A percentile compares a stretch with the other conserved stretches of the same genome.
Evolutionary conservation across 257 asterid species (phyloP).

Genomic region (Gentiana dahurica): DNA sequence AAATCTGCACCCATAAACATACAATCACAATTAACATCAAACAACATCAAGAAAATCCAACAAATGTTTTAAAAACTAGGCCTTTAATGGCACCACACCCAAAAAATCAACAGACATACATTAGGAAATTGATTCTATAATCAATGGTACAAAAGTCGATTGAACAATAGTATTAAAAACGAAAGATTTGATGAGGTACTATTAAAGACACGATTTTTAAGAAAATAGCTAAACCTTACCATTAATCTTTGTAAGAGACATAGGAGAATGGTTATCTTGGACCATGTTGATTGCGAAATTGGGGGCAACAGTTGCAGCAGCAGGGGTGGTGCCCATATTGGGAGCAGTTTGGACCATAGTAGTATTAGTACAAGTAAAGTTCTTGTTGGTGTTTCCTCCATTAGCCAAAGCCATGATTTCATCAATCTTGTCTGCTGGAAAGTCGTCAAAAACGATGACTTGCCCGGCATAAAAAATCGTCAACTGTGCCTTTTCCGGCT

Average conservation of each 20-base stretch:
- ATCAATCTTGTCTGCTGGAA: conserved; percentile 18
- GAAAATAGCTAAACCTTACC: conserved; percentile 10
- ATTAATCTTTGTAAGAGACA: conserved; percentile 10
- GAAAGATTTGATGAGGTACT: not conserved
- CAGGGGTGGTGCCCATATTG: conserved; percentile 3
- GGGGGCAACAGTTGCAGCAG: conserved; percentile 3
- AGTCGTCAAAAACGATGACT: conserved; percentile 21
- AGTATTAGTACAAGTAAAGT: not conserved
- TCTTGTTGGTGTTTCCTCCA: conserved; percentile 2
- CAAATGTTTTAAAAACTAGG: too few species aligned
- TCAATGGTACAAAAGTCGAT: too few species aligned
- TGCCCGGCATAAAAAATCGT: conserved; percentile 26
- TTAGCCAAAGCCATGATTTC: conserved; percentile 23
- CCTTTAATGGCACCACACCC: not conserved
- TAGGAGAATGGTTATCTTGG: conserved; percentile 10
- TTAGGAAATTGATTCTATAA: too few species aligned
- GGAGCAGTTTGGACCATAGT: conserved; percentile 10
- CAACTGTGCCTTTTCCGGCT: conserved; percentile 18
- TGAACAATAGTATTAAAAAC: not conserved
- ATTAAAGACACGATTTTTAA: not conserved
- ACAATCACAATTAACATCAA: not conserved
- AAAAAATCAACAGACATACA: not conserved
- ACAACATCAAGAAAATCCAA: not conserved
- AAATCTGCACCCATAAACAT: conserved; percentile 17
- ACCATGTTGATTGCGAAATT: conserved; percentile 4